phyloP scores from a whole-genome alignment of 495 filamentous ascomycete genomes.

The Lasiosphaeria miniovina region DNA sequence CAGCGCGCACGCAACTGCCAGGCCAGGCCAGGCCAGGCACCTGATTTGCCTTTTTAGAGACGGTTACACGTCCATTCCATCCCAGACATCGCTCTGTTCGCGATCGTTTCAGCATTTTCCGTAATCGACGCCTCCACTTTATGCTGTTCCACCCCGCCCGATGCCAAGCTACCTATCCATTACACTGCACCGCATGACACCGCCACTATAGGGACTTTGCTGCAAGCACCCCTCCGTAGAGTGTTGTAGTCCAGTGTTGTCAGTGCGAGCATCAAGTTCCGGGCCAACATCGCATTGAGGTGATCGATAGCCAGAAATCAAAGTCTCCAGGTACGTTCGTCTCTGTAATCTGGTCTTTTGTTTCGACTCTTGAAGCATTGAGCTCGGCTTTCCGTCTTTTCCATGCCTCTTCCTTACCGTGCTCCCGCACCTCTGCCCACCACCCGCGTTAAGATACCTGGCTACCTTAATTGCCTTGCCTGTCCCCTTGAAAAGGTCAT shows the following conservation, averaged over 20 bases:
- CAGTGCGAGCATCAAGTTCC: too few relatives aligned
- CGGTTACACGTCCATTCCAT: not conserved
- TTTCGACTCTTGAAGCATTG: not conserved
- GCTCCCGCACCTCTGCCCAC: not conserved
- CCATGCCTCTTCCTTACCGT: constrained; percentile 7
- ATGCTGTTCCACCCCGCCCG: constrained; percentile 11
- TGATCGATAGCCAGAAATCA: constrained; percentile 16
- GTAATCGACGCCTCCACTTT: constrained; percentile 16
- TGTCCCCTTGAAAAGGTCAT: not conserved
- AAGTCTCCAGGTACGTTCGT: constrained; percentile 19
- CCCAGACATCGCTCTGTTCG: constrained; percentile 16
- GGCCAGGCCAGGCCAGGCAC: not conserved
- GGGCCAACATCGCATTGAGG: constrained; percentile 13
- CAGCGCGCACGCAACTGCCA: not conserved
- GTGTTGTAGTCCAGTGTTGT: not conserved
- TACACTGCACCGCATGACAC: constrained; percentile 5
- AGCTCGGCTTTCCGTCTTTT: constrained; percentile 4
- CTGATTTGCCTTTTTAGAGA: not conserved
- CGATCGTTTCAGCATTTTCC: constrained; percentile 19
- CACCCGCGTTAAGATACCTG: too few relatives aligned
- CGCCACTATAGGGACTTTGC: constrained; percentile 2
- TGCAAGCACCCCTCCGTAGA: constrained; percentile 18
- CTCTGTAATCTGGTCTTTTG: constrained; percentile 8
- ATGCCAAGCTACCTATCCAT: constrained; percentile 15
- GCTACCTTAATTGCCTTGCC: too few relatives aligned